These are phyloP conservation scores for Ceratocystis papillata DNA, from an alignment of 2,329 filamentous ascomycete species.

Conservation along the genomic window DNA sequence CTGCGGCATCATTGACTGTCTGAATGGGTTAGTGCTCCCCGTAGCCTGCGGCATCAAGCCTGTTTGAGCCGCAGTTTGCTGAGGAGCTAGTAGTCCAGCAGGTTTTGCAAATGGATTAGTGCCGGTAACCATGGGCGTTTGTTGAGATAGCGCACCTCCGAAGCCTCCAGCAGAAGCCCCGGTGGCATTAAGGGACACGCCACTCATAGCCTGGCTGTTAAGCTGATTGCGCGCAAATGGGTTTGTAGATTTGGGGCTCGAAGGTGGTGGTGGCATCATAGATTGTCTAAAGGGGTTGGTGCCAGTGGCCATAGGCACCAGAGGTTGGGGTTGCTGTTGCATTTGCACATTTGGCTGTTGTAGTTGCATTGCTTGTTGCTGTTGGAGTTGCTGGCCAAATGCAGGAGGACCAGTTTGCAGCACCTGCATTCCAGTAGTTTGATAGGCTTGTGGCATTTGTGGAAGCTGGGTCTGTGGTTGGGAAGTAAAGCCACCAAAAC, in stretches of 20 bases:
- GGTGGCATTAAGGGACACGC: conserved; percentile 19
- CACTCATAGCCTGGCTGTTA: conserved; percentile 26
- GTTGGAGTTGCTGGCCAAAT: conserved; percentile 30
- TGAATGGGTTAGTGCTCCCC: conserved; percentile 87
- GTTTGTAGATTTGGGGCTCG: conserved; percentile 63
- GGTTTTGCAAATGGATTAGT: conserved; percentile 50
- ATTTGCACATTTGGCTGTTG: conserved; percentile 30
- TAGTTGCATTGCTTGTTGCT: conserved; percentile 27
- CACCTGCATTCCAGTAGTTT: conserved; percentile 28
- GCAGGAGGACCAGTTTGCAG: conserved; percentile 12
- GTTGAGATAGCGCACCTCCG: conserved; percentile 30
- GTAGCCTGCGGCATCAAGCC: conserved; percentile 63
- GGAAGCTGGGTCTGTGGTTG: conserved; percentile 32
- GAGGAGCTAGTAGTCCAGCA: conserved; percentile 31
- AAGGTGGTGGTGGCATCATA: conserved; percentile 50
- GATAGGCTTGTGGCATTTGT: conserved; percentile 25
- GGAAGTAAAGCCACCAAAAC: conserved; percentile 24
- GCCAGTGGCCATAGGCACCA: conserved; percentile 29
- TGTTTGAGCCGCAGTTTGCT: conserved; percentile 38
- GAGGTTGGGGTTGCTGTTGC: conserved; percentile 32
- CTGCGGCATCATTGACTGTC: conserved; percentile 78
- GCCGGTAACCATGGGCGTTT: conserved; percentile 42
- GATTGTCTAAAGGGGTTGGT: conserved; percentile 95
- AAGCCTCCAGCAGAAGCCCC: conserved; percentile 11
- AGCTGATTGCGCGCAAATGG: conserved; percentile 59